Percentiles rank a stretch among this genome's conserved stretches.
phyloP scores from a whole-genome alignment of 306 rosid species.

The Cicer judaicum region DNA sequence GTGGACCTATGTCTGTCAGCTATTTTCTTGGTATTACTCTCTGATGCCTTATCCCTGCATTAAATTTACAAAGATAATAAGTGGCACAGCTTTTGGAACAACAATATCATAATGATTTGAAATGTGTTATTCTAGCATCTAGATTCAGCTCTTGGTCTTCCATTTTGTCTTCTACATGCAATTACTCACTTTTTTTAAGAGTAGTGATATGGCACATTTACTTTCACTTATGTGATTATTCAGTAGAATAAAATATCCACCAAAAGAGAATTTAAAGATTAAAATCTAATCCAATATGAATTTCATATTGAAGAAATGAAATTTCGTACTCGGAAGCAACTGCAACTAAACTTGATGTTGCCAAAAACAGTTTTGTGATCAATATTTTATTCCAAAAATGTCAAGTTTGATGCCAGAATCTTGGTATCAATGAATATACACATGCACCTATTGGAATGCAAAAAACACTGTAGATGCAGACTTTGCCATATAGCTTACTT shows the following conservation, averaged over 20 bases:
- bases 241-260: constrained; percentile 21
- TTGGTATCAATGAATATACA: constrained; percentile 12
- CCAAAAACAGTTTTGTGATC: constrained; percentile 25
- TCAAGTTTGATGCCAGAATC: not conserved
- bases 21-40: constrained; percentile 46
- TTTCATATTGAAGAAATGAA: no score
- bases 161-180: constrained; percentile 23
- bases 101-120: constrained; percentile 34
- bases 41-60: constrained; percentile 70
- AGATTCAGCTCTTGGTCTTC: constrained; percentile 21
- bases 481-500: constrained; percentile 60
- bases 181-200: constrained; percentile 10
- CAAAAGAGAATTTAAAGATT: not conserved
- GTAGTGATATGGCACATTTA: constrained; percentile 27
- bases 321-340: not conserved
- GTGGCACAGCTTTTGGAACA: constrained; percentile 17
- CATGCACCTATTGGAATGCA: constrained; percentile 24
- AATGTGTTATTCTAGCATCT: constrained; percentile 25
- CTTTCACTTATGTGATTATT: constrained; percentile 7
- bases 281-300: not conserved
- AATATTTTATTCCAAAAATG: constrained; percentile 18
- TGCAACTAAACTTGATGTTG: constrained; percentile 8
- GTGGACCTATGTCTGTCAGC: constrained; percentile 54
- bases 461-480: constrained; percentile 32
- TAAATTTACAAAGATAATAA: constrained; percentile 44